phyloP scores from a whole-genome alignment of 2,329 filamentous ascomycete species.

The Stagonosporopsis vannaccii region DNA sequence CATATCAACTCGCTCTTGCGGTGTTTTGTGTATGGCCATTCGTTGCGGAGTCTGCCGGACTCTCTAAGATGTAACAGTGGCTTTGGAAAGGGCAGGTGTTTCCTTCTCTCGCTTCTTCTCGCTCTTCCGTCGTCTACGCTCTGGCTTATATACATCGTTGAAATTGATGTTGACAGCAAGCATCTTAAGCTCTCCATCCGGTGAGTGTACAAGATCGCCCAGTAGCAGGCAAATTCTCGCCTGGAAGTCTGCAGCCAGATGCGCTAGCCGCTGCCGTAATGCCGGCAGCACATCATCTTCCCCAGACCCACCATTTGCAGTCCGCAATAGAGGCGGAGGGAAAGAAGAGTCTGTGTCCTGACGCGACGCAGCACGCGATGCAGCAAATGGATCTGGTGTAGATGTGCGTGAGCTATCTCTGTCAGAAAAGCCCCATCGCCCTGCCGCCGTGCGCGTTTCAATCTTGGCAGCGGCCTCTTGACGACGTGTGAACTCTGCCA shows the following conservation, averaged over 20 bases:
- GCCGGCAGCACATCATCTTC: constrained; percentile 75
- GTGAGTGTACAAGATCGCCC: constrained; percentile 90
- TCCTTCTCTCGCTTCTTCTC: constrained; percentile 41
- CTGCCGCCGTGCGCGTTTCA: constrained; percentile 70
- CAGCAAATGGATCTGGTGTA: constrained; percentile 21
- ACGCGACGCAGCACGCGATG: constrained; percentile 30
- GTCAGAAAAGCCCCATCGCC: constrained; percentile 69
- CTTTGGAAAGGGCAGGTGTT: constrained; percentile 22
- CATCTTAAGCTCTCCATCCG: constrained; percentile 94
- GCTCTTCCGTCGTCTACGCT: constrained; percentile 65
- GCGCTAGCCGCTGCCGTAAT: constrained; percentile 74
- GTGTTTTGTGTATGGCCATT: background rate
- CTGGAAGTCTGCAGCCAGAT: constrained; percentile 78
- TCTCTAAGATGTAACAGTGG: constrained; percentile 14
- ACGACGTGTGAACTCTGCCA: constrained; percentile 90
- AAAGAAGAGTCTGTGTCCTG: constrained; percentile 54
- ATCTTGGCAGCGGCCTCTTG: constrained; percentile 82
- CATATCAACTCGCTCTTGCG: background rate
- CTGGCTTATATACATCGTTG: constrained; percentile 91
- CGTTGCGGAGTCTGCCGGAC: background rate
- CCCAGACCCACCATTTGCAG: constrained; percentile 47
- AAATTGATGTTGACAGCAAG: constrained; percentile 98
- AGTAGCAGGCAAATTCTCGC: constrained; percentile 80
- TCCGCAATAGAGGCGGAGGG: constrained; percentile 47
- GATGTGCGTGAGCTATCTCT: constrained; percentile 44